These are phyloP conservation scores for Trebouxia sp. DNA, from an alignment of 139 green algal species.

Conservation along the genomic window DNA sequence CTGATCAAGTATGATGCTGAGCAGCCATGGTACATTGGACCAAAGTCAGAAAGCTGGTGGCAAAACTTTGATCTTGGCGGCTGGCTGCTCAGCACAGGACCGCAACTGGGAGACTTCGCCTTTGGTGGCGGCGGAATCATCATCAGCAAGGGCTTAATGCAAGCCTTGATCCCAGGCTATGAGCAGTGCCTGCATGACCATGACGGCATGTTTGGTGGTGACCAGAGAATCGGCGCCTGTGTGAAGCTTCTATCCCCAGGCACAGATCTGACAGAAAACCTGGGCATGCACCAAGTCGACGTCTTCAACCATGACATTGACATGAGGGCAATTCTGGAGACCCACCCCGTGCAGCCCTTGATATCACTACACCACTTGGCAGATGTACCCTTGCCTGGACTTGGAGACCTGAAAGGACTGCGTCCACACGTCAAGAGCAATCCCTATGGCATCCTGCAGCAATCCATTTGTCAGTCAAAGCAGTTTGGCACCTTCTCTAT, in stretches of 20 bases:
- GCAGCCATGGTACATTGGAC: background rate
- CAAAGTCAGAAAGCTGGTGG: background rate
- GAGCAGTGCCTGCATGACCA: constrained; percentile 3
- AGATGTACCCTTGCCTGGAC: background rate
- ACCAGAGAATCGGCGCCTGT: constrained; percentile 3
- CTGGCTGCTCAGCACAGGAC: constrained; percentile 11
- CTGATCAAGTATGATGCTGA: background rate
- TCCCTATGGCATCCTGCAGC: constrained; percentile 10
- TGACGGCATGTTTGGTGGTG: background rate
- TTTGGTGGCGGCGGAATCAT: constrained; percentile 1
- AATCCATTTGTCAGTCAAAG: background rate
- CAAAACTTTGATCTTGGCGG: background rate
- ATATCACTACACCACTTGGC: background rate
- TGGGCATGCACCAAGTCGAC: constrained; percentile 14
- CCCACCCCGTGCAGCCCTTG: constrained; percentile 3
- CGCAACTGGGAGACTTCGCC: background rate
- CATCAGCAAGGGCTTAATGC: constrained; percentile 14
- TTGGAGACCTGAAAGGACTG: background rate
- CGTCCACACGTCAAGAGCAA: constrained; percentile 10
- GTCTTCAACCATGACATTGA: background rate
- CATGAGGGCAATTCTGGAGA: background rate
- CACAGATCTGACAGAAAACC: background rate
- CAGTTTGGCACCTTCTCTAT: constrained; percentile 11
- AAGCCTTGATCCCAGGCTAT: background rate
- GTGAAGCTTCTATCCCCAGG: constrained; percentile 9